Base-by-base conservation (phyloP, 2,329 filamentous ascomycete genomes). In the Penicillium fuscoglaucum region DNA sequence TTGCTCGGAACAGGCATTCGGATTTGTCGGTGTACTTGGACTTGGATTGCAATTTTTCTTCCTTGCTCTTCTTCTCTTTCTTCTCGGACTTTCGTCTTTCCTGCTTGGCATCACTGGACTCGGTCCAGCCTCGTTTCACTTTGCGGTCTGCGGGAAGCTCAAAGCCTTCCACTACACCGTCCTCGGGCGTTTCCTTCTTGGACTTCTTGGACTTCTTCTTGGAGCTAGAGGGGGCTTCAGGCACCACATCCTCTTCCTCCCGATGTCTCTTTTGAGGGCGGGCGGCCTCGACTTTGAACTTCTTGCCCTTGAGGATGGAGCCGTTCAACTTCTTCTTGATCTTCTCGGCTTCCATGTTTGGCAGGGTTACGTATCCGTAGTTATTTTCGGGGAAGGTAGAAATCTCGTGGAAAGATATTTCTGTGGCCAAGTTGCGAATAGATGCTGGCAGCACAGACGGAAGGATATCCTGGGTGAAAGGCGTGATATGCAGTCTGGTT, bases 271-370 rank as follows among this genome's bases (percentile, higher is more conserved):
- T 84, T 64, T 85, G 80, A 0, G 89, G 86, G 49, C 86, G 86
- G 7, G 95, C 95, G 63, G 88, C 87, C 68, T 97, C 91, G 59
- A 99, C 85, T 59, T 86, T 86, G 68, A 98, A 85, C 76, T 96
- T 98, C 60, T 83, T 82, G 9, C 95, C 95, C 72, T 89, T 95
- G 57, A 99, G 78, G 26, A 90, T 89, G 2, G 89, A 85, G 33
- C 93, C 93, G 80, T 96, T 90, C 50, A 98, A 83, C 78, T 95
- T 98, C 78, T 89, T 93, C 78, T 88, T 91, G 54, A 98, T 77
- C 75, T 92, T 96, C n/a, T 93, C 89, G 10, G 93, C 95, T 64
- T 96, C 92, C 76, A 86, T 84, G 3, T 74, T 77, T 0, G 93
- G 93, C 39, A 99, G 78, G 47, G 96, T 92, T 59, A 98, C 81